Evolutionary conservation across 331 rosid species (phyloP), one percentile per base, ranked within the genome.

Genomic region (Quercus lobata): DNA sequence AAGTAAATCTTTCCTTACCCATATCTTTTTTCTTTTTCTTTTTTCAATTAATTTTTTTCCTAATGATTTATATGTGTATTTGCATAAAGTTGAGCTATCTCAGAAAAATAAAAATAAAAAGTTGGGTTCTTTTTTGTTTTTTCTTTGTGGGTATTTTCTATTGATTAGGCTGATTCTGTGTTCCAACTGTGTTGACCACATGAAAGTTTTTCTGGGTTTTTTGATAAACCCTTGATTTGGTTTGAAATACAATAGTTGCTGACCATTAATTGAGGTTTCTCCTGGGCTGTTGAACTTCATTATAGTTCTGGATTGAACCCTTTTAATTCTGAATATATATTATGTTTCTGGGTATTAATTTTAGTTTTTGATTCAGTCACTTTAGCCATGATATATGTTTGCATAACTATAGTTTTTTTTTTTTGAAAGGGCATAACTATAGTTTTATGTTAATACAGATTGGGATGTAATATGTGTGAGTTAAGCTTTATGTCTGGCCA

Each of bases 1-100:
- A 57, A 91, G 97, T 94, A 88, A 86, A 63, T 80, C 85, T 65
- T 78, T 78, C 56, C 65, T 25, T 63, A 75, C 87, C 79, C 84
- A 81, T 63, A 5, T 78, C 63, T 74, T 55, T 49, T 58, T 86
- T 34, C 1, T 5, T 55, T 55, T 74, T 35, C 6, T 1, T 34
- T 55, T 74, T 35, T 2, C 8, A 5, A 80, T 69, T 9, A 5
- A 17, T 65, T 55, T 3, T 27, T 46, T 55, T 56, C 37, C 30
- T 16, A 73, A 2, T 53, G 57, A 66, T 76, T 32, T 66, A 0
- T 75, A 24, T 63, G 35, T 58, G 21, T 75, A 19, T 29, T 29
- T 68, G 63, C 5, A 65, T 29, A 1, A 27, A 41, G 73, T 73
- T 74, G 19, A 73, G 37, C 41, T 70, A 53, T 65, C 4, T 18